These are phyloP conservation scores for Brassica balearica DNA, from an alignment of 441 rosid species.

Conservation along the genomic window DNA sequence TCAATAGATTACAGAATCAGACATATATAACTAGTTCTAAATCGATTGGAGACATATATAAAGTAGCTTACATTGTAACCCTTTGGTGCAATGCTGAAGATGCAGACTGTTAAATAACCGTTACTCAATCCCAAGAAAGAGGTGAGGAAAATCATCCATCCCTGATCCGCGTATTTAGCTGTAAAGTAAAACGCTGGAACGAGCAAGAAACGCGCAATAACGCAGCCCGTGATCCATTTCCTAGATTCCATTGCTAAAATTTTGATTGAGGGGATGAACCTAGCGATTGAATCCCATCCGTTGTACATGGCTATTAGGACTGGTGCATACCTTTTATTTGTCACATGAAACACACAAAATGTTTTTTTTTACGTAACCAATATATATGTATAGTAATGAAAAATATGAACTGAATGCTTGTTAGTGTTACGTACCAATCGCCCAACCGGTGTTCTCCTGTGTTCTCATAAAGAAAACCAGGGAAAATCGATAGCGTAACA, in stretches of 20 bases:
- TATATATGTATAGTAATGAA: not conserved
- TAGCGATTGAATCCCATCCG: slow-evolving; percentile 38
- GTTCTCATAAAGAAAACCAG: slow-evolving; percentile 49
- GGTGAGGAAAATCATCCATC: slow-evolving; percentile 49
- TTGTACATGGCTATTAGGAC: slow-evolving; percentile 47
- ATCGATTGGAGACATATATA: not conserved
- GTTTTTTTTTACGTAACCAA: not conserved
- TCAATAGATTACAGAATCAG: not conserved
- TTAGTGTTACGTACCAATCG: slow-evolving; percentile 36
- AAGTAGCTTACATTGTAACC: slow-evolving; percentile 49
- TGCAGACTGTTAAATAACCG: slow-evolving; percentile 47
- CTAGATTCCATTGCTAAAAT: slow-evolving; percentile 34
- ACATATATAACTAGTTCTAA: not conserved
- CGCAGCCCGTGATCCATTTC: slow-evolving; percentile 33
- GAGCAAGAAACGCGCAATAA: slow-evolving; percentile 41
- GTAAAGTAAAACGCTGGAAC: slow-evolving; percentile 49
- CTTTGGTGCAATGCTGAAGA: slow-evolving; percentile 49
- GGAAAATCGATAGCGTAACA: slow-evolving; percentile 45
- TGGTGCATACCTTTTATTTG: slow-evolving; percentile 42
- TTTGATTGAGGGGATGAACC: slow-evolving; percentile 40
- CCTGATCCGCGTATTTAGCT: slow-evolving; percentile 44
- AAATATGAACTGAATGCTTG: not conserved
- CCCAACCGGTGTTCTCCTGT: slow-evolving; percentile 46
- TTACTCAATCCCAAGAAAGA: slow-evolving; percentile 47
- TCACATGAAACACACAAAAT: slow-evolving; percentile 13